phyloP scores from a whole-genome alignment of 1,139 yeast genomes.

The Diutina mesorugosa region DNA sequence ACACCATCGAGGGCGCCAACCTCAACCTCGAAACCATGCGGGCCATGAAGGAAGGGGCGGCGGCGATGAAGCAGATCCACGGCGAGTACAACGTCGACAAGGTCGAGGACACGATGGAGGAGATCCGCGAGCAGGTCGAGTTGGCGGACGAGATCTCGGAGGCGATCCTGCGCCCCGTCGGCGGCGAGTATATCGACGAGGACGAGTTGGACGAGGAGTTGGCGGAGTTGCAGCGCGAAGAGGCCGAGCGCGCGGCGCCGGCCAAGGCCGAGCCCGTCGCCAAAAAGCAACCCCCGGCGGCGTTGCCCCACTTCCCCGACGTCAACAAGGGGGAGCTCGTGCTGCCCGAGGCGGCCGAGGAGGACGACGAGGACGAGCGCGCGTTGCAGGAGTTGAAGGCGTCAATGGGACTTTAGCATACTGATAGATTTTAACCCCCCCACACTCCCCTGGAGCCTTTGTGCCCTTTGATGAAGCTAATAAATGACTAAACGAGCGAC shows the following conservation, averaged over 20 bases:
- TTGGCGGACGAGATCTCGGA: slow-evolving; percentile 91
- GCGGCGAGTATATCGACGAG: slow-evolving; percentile 58
- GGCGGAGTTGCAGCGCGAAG: slow-evolving; percentile 79
- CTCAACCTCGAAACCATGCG: slow-evolving; percentile 95
- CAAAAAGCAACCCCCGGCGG: slow-evolving; percentile 4
- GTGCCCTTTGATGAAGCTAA: not conserved
- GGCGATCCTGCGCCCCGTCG: slow-evolving; percentile 88
- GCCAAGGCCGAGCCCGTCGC: not conserved
- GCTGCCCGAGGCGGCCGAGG: slow-evolving; percentile 26
- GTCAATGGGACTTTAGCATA: slow-evolving; percentile 71
- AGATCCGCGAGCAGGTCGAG: slow-evolving; percentile 92
- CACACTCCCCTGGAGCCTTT: not conserved
- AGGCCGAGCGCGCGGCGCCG: slow-evolving; percentile 9
- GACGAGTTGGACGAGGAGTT: slow-evolving; percentile 87
- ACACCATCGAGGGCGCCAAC: slow-evolving; percentile 88
- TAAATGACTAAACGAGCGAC: not conserved
- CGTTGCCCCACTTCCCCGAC: slow-evolving; percentile 37
- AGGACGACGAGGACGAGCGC: slow-evolving; percentile 82
- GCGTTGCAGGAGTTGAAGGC: slow-evolving; percentile 85
- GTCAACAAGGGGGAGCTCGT: slow-evolving; percentile 21
- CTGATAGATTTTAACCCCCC: not conserved
- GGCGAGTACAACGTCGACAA: slow-evolving; percentile 92
- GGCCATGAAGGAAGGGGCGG: slow-evolving; percentile 97
- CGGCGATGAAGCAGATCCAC: slow-evolving; percentile 93
- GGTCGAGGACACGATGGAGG: slow-evolving; percentile 98